Evolutionary conservation across 768 basidiomycete genomes (phyloP).

Genomic region (Neoboletus magnificus): DNA sequence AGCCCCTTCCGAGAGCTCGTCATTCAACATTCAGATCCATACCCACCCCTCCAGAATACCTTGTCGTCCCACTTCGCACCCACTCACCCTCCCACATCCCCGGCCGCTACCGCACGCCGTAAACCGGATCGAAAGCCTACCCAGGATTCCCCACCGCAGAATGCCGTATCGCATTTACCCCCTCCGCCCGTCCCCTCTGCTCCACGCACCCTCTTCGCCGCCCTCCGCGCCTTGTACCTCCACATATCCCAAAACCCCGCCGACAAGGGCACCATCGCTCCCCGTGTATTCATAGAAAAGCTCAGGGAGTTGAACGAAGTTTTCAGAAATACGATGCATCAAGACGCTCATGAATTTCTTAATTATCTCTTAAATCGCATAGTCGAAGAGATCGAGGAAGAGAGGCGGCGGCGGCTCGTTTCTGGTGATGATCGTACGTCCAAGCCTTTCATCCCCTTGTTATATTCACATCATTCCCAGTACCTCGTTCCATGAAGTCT

Average conservation of each 20-base stretch:
- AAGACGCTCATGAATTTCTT: constrained; percentile 98
- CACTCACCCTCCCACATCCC: constrained; percentile 24
- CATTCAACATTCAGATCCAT: constrained; percentile 60
- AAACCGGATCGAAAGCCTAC: constrained; percentile 55
- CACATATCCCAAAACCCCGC: constrained; percentile 76
- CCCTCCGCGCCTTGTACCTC: constrained; percentile 87
- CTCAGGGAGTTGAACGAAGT: constrained; percentile 89
- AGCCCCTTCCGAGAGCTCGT: constrained; percentile 89
- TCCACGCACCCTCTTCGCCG: constrained; percentile 81
- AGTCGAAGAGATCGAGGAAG: constrained; percentile 87
- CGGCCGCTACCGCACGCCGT: constrained; percentile 40
- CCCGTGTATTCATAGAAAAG: constrained; percentile 89
- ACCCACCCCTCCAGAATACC: constrained; percentile 37
- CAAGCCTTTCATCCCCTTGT: constrained; percentile 1
- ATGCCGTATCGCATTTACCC: constrained; percentile 29
- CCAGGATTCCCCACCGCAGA: constrained; percentile 32
- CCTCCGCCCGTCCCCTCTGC: constrained; percentile 49
- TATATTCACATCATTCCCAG: constrained; percentile 33
- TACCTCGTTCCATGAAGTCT: constrained; percentile 58
- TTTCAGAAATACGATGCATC: constrained; percentile 90
- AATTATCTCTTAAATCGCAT: constrained; percentile 92
- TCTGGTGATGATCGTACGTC: constrained; percentile 67
- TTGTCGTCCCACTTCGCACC: constrained; percentile 21
- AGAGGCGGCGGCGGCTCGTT: constrained; percentile 45
- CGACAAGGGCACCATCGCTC: constrained; percentile 83